A percentile compares a stretch with the other conserved stretches of the same genome.
These are phyloP conservation scores for Scalesia atractyloides DNA, from an alignment of 129 eudicot species.

Conservation along the genomic window DNA sequence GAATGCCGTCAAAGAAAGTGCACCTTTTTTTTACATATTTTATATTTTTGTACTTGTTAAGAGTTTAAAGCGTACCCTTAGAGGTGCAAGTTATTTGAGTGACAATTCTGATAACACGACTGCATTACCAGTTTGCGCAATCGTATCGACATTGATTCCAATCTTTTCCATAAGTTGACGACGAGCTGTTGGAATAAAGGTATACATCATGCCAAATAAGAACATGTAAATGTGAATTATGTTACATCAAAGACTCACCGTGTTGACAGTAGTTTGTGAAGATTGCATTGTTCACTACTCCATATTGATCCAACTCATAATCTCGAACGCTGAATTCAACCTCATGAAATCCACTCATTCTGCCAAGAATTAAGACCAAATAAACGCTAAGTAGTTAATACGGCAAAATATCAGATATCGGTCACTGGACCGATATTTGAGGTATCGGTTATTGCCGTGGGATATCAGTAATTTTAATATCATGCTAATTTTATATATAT, in stretches of 20 bases:
- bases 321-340: slow-evolving; percentile 82
- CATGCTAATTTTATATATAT: too few species aligned
- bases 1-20: not conserved
- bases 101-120: slow-evolving; percentile 77
- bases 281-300: slow-evolving; percentile 86
- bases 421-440: too few species aligned
- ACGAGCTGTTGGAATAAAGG: slow-evolving; percentile 47
- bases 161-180: slow-evolving; percentile 70
- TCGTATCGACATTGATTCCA: slow-evolving; percentile 67
- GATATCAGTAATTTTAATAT: too few species aligned
- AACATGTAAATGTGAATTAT: not conserved
- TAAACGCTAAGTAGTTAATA: not conserved
- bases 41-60: not conserved
- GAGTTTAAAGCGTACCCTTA: slow-evolving; percentile 56
- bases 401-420: too few species aligned
- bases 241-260: slow-evolving; percentile 45
- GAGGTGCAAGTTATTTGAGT: slow-evolving; percentile 80
- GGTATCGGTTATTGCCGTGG: too few species aligned
- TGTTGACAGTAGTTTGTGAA: slow-evolving; percentile 90
- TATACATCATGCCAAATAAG: not conserved
- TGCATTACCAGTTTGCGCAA: slow-evolving; percentile 79
- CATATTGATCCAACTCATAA: slow-evolving; percentile 89
- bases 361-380: slow-evolving; percentile 40
- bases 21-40: not conserved
- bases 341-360: slow-evolving; percentile 72